These are phyloP conservation scores for Arachis hypogaea DNA, from an alignment of 306 rosid species.

Conservation along the genomic window DNA sequence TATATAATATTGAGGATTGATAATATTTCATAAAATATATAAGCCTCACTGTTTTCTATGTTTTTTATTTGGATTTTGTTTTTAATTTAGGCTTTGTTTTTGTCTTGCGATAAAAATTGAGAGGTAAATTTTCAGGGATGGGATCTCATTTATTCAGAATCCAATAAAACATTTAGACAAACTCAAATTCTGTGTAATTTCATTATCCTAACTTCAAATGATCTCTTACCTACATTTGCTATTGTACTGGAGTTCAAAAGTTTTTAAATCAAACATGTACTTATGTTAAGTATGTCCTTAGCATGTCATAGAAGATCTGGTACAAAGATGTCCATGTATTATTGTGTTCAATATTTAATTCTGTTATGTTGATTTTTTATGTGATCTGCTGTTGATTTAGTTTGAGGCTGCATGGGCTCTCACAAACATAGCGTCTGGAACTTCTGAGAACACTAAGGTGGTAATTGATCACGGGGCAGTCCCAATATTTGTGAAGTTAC, in stretches of 20 bases:
- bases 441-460: conserved; percentile 89
- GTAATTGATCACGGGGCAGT: conserved; percentile 95
- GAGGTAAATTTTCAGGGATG: too few relatives aligned
- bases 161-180: neutral
- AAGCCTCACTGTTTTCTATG: neutral
- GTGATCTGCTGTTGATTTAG: conserved; percentile 41
- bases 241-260: too few relatives aligned
- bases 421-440: conserved; percentile 92
- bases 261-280: neutral
- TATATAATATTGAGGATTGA: neutral
- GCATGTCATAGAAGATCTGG: neutral
- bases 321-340: too few relatives aligned
- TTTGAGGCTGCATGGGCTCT: conserved; percentile 99
- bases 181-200: neutral
- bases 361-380: conserved; percentile 20
- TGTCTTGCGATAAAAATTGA: too few relatives aligned
- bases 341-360: neutral
- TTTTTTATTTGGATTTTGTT: too few relatives aligned
- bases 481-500: conserved; percentile 85
- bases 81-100: too few relatives aligned
- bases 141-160: too few relatives aligned
- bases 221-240: neutral
- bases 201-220: neutral
- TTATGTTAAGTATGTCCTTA: too few relatives aligned
- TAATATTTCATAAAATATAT: too few relatives aligned